Conservation (phyloP, 306 rosid genomes). For the Sechiopsis laciniata region DNA sequence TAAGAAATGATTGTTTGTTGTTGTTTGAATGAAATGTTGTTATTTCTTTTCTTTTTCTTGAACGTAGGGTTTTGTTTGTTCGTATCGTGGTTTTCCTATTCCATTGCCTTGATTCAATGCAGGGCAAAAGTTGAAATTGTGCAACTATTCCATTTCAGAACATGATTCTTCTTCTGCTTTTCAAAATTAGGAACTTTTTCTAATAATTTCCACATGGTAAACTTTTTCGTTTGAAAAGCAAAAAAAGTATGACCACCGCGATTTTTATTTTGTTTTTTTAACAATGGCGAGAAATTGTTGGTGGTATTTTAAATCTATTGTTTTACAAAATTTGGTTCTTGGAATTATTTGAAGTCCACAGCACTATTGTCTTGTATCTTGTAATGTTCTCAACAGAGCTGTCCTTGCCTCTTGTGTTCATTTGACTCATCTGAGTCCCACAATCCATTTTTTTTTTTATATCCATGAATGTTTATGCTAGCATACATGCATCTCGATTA, state of each 20-base stretch:
- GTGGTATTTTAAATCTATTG: not conserved
- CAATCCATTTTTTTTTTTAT: no score
- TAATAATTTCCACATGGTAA: not conserved
- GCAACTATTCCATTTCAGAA: slow-evolving; percentile 6
- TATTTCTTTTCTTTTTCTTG: not conserved
- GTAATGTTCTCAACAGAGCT: no score
- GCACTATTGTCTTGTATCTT: slow-evolving; percentile 4
- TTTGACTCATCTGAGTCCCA: not conserved
- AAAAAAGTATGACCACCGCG: not conserved
- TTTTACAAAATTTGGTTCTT: not conserved
- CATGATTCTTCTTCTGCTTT: not conserved
- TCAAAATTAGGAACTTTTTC: not conserved
- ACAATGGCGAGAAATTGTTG: not conserved
- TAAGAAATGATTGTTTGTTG: not conserved
- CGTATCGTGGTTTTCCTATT: not conserved
- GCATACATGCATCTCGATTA: not conserved
- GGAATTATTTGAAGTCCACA: not conserved
- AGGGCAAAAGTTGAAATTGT: slow-evolving; percentile 14
- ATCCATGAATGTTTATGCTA: no score
- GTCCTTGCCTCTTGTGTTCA: no score
- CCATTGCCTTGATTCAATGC: slow-evolving; percentile 11
- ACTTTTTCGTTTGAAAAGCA: not conserved
- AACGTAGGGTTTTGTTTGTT: not conserved
- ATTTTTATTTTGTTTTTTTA: no score
- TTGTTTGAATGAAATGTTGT: not conserved